phyloP scores from a whole-genome alignment of 1,139 yeast genomes.

The Suhomyces maxii region DNA sequence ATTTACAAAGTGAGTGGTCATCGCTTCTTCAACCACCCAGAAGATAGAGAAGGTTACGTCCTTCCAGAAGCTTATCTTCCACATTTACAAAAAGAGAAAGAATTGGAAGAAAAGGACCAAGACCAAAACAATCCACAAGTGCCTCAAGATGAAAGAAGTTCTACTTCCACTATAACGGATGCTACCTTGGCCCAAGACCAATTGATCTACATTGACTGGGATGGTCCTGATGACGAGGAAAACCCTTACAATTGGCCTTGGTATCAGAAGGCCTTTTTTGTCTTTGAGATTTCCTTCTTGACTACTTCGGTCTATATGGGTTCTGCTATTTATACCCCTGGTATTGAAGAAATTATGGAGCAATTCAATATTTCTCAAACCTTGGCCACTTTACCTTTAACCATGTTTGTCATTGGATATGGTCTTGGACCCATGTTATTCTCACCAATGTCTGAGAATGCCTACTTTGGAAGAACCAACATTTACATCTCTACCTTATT shows the following conservation, averaged over 20 bases:
- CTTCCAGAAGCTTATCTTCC: slow-evolving; percentile 32
- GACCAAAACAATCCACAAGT: background rate
- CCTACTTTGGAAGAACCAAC: slow-evolving; percentile 53
- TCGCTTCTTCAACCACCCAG: slow-evolving; percentile 26
- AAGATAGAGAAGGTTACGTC: slow-evolving; percentile 33
- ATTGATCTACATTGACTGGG: slow-evolving; percentile 36
- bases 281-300: slow-evolving; percentile 41
- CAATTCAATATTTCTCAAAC: slow-evolving; percentile 27
- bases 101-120: too few relatives aligned
- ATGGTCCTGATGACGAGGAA: slow-evolving; percentile 54
- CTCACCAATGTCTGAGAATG: slow-evolving; percentile 39
- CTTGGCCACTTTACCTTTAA: slow-evolving; percentile 33
- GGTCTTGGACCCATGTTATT: slow-evolving; percentile 41
- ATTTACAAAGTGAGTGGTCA: slow-evolving; percentile 28
- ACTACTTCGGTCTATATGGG: slow-evolving; percentile 59
- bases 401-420: slow-evolving; percentile 39
- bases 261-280: slow-evolving; percentile 36
- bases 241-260: slow-evolving; percentile 59
- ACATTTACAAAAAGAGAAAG: too few relatives aligned
- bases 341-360: slow-evolving; percentile 31
- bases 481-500: slow-evolving; percentile 30
- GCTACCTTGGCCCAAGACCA: background rate
- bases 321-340: slow-evolving; percentile 62
- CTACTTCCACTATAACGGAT: background rate
- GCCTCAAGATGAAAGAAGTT: slow-evolving; percentile 13